Evolutionary conservation across 306 rosid genomes (phyloP), one percentile per base, ranked within the genome.

Genomic region (Fragaria nilgerrensis): DNA sequence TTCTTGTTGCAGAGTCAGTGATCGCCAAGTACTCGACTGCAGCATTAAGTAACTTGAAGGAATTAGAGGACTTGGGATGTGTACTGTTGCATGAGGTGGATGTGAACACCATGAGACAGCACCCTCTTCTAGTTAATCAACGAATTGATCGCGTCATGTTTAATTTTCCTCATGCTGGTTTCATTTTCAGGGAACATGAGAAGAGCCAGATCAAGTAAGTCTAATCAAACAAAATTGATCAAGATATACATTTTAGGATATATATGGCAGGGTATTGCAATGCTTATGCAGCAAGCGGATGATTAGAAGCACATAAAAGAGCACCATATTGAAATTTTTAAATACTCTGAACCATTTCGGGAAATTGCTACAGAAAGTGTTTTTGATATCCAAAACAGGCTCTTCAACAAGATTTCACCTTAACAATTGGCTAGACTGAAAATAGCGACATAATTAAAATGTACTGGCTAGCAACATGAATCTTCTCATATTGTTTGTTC

Each of bases 161-260:
- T 45, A 84, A 82, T 58, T 88, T 86, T 36, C 90, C 90, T 19
- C 88, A 82, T 58, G 84, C 88, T 9, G 47, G 69, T 0, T 64
- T 64, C 25, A 7, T 29, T 62, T 7, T 5, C 5, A 29, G 0
- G 41, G 68, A 62, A 62, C 0, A 0, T 6, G 1, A 14, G 20
- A 14, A 5, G 19, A 13, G 9, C n/a, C 68, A 62, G 19, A 62
- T 62, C 68, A 12, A 14, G 68, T 62, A 27, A 61, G 37, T 61
- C 19, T 23, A n/a, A n/a, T n/a, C n/a, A 10, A 25, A 22, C 36
- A 3, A 1, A 23, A 59, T 10, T 3, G 5, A 0, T 22, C 5
- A 22, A 56, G 5, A 9, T n/a, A n/a, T 5, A 36, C 39, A 36
- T 36, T 36, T 36, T 36, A 36, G 39, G 7, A 5, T 36, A 36